A percentile compares a stretch with the other conserved stretches of the same genome.
phyloP scores from a whole-genome alignment of 2,329 filamentous ascomycete species.

The Emmonsia crescens region DNA sequence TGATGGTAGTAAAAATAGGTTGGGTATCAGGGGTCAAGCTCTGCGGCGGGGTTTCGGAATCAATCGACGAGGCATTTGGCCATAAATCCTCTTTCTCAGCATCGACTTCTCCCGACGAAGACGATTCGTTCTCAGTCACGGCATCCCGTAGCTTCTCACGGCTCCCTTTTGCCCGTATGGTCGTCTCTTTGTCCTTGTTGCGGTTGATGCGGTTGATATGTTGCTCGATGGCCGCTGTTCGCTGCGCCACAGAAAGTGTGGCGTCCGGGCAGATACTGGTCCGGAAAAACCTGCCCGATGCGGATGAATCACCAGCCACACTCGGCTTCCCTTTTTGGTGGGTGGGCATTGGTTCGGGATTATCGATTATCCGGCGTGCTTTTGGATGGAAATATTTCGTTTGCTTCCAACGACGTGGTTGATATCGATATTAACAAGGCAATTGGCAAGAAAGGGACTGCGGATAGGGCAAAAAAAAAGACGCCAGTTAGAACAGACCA shows the following conservation, averaged over 20 bases:
- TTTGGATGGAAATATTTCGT: background rate
- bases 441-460: background rate
- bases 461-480: background rate
- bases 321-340: background rate
- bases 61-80: background rate
- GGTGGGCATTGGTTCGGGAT: background rate
- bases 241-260: conserved; percentile 14
- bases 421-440: background rate
- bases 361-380: background rate
- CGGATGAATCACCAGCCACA: background rate
- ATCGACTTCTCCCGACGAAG: background rate
- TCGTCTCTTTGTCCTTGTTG: background rate
- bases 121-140: background rate
- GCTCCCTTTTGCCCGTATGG: background rate
- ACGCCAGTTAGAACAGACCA: background rate
- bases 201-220: conserved; percentile 13
- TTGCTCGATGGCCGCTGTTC: conserved; percentile 15
- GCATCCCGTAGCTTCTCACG: conserved; percentile 2
- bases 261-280: conserved; percentile 3
- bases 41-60: background rate
- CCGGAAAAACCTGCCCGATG: conserved; percentile 2
- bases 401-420: background rate
- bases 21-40: background rate
- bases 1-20: background rate
- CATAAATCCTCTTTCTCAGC: background rate